Evolutionary conservation across 495 filamentous ascomycete genomes (phyloP).

Genomic region (Bathelium albidoporum): DNA sequence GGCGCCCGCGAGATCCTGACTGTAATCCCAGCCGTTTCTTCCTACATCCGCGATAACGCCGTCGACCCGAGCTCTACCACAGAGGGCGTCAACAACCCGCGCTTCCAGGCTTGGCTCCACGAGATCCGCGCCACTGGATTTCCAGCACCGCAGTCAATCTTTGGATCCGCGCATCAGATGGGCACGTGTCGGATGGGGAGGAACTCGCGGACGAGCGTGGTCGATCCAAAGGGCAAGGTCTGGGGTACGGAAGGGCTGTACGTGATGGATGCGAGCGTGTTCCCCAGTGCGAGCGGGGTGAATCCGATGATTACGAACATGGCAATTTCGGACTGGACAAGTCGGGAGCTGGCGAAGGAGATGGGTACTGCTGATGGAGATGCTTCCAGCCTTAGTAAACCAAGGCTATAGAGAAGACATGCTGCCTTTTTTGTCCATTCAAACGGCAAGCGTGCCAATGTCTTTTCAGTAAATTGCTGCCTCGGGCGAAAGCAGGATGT

Average conservation of each 20-base stretch:
- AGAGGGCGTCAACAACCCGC: constrained; percentile 52
- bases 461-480: no score
- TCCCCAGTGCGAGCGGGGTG: constrained; percentile 81
- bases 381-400: not conserved
- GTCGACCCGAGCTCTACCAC: constrained; percentile 27
- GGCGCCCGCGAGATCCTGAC: constrained; percentile 72
- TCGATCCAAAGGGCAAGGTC: constrained; percentile 62
- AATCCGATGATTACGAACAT: constrained; percentile 92
- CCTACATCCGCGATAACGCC: constrained; percentile 50
- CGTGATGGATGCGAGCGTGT: constrained; percentile 78
- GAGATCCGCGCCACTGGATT: constrained; percentile 41
- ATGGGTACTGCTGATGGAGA: constrained; percentile 18
- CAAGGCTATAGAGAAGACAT: not conserved
- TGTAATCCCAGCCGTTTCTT: constrained; percentile 45
- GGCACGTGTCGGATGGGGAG: constrained; percentile 74
- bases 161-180: constrained; percentile 79
- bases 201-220: constrained; percentile 51
- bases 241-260: constrained; percentile 68
- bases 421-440: not conserved
- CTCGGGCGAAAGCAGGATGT: no score
- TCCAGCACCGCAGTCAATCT: constrained; percentile 39
- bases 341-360: constrained; percentile 35
- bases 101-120: constrained; percentile 58
- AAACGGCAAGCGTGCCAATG: no score
- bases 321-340: constrained; percentile 59